Conservation (phyloP, 106 monocot species). For the Alisma plantagoaquatica region DNA sequence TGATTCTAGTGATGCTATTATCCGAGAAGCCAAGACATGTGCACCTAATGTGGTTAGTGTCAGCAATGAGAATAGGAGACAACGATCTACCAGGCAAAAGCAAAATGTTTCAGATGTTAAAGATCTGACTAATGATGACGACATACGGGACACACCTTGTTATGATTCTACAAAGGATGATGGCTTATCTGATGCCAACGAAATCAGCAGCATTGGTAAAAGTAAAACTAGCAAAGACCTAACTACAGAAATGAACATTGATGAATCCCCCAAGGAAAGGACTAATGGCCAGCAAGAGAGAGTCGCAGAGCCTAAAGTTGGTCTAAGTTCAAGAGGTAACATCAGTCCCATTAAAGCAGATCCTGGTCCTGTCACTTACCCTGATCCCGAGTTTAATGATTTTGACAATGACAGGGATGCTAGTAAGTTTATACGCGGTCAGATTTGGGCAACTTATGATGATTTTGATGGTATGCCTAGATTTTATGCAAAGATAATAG, state of each 20-base stretch:
- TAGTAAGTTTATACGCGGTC: conserved; percentile 33
- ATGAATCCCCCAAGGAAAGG: neutral
- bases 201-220: too few species aligned
- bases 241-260: neutral
- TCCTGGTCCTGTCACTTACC: conserved; percentile 11
- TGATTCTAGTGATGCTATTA: too few species aligned
- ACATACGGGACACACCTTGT: too few species aligned
- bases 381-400: conserved; percentile 69
- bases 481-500: conserved; percentile 47
- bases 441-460: conserved; percentile 81
- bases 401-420: conserved; percentile 34
- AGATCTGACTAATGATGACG: too few species aligned
- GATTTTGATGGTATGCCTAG: conserved; percentile 60
- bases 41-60: too few species aligned
- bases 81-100: too few species aligned
- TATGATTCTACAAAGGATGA: too few species aligned
- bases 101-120: too few species aligned
- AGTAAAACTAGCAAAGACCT: neutral
- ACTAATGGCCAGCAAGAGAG: conserved; percentile 7
- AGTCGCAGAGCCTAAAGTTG: too few species aligned
- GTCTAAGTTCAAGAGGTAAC: conserved; percentile 17
- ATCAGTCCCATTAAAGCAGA: conserved; percentile 14
- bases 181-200: too few species aligned
- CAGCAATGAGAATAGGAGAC: too few species aligned
- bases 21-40: too few species aligned